Percentiles rank a stretch among this genome's conserved stretches.
Conservation (phyloP, 495 filamentous ascomycete species). For the Neurospora sp. region DNA sequence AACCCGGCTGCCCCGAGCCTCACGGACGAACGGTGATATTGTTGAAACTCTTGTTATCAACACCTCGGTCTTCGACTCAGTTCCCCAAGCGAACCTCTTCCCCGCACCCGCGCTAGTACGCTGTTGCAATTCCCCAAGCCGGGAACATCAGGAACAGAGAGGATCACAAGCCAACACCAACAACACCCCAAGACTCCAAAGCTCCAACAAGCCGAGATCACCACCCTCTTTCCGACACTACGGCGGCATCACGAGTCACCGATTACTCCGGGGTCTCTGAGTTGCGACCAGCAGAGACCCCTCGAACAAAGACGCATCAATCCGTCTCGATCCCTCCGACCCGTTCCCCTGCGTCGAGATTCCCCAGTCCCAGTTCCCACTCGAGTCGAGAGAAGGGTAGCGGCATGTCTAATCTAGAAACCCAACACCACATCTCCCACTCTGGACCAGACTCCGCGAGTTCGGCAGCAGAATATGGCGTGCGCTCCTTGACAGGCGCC, state of each 20-base stretch:
- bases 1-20: background rate
- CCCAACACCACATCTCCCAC: slow-evolving; percentile 26
- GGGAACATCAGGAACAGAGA: background rate
- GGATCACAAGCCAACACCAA: background rate
- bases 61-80: background rate
- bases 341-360: slow-evolving; percentile 1
- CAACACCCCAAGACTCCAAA: background rate
- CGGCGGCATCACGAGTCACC: background rate
- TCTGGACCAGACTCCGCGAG: slow-evolving; percentile 23
- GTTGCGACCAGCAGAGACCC: slow-evolving; percentile 1
- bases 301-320: background rate
- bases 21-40: background rate
- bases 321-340: slow-evolving; percentile 17
- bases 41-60: background rate
- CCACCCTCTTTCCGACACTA: background rate
- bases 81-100: background rate
- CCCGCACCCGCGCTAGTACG: background rate
- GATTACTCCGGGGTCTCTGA: slow-evolving; percentile 5
- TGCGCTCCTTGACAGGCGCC: slow-evolving; percentile 1
- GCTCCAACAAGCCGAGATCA: background rate
- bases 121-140: background rate
- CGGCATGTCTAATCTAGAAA: slow-evolving; percentile 35
- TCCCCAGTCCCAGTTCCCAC: slow-evolving; percentile 2
- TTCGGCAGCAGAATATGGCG: slow-evolving; percentile 33
- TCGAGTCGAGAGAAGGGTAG: slow-evolving; percentile 7